Conservation (phyloP, 768 basidiomycete species). For the Suillus paluster region DNA sequence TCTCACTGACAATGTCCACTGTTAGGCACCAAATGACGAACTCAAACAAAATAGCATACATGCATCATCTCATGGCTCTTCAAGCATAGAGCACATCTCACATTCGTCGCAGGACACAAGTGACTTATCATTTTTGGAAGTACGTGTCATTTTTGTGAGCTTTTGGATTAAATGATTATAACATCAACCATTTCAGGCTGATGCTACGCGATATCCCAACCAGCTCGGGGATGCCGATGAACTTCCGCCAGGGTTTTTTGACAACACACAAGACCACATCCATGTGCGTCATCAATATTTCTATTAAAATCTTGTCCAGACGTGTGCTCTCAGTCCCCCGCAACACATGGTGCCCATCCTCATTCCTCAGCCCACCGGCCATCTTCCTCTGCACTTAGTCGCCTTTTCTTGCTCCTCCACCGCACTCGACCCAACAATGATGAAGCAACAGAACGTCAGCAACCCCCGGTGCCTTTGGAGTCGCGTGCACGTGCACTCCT, state of each 20-base stretch:
- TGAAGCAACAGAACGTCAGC: not conserved
- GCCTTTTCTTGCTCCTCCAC: not conserved
- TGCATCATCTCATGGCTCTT: not conserved
- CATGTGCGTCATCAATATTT: not conserved
- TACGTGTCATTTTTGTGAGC: not conserved
- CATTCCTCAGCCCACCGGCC: not conserved
- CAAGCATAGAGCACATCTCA: no score
- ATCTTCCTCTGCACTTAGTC: no score
- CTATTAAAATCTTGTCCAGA: not conserved
- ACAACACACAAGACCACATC: not conserved
- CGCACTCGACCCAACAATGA: not conserved
- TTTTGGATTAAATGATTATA: not conserved
- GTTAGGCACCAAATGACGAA: no score
- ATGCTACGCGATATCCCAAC: not conserved
- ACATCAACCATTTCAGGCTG: not conserved
- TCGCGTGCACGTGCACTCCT: not conserved
- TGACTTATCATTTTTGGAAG: not conserved
- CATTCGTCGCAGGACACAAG: not conserved
- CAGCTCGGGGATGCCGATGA: not conserved
- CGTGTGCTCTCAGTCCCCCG: not conserved
- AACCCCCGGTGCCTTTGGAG: not conserved
- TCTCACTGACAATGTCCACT: not conserved
- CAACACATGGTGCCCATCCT: not conserved
- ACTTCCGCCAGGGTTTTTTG: not conserved
- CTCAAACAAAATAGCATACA: not conserved